Evolutionary conservation across 2,329 filamentous ascomycete genomes (phyloP).

Genomic region (Nemania sp.): DNA sequence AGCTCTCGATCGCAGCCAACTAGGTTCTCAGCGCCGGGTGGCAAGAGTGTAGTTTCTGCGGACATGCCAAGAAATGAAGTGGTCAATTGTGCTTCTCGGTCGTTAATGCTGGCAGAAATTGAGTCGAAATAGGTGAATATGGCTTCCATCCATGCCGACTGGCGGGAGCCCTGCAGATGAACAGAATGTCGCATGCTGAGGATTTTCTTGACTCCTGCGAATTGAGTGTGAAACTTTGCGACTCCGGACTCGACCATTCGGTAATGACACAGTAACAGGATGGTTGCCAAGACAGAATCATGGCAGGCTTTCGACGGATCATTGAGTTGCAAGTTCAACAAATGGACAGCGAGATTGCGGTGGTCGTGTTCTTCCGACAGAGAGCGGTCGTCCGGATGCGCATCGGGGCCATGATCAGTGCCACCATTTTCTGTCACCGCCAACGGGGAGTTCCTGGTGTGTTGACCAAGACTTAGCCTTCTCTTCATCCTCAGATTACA

Average conservation of each 20-base stretch:
- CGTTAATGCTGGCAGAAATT: conserved; percentile 88
- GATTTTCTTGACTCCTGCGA: conserved; percentile 90
- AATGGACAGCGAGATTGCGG: conserved; percentile 74
- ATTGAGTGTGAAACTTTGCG: conserved; percentile 90
- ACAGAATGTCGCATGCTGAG: conserved; percentile 70
- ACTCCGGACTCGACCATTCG: conserved; percentile 93
- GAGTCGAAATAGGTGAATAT: conserved; percentile 95
- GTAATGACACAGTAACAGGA: conserved; percentile 87
- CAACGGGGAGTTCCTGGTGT: conserved; percentile 56
- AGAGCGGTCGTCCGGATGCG: conserved; percentile 63
- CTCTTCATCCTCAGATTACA: conserved; percentile 89
- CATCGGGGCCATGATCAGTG: conserved; percentile 49
- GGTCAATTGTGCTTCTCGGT: conserved; percentile 81
- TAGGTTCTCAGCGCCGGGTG: conserved; percentile 75
- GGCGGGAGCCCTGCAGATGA: conserved; percentile 58
- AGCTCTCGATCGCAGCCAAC: conserved; percentile 84
- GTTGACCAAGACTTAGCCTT: conserved; percentile 64
- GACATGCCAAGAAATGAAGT: conserved; percentile 64
- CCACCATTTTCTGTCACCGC: conserved; percentile 46
- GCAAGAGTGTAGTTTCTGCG: conserved; percentile 53
- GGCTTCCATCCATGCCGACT: conserved; percentile 87
- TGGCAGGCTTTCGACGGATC: conserved; percentile 75
- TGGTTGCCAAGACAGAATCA: conserved; percentile 84
- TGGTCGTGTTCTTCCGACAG: conserved; percentile 84
- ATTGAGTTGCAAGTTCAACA: conserved; percentile 82